Conservation (phyloP, 495 filamentous ascomycete species). For the Penicillium canescens region DNA sequence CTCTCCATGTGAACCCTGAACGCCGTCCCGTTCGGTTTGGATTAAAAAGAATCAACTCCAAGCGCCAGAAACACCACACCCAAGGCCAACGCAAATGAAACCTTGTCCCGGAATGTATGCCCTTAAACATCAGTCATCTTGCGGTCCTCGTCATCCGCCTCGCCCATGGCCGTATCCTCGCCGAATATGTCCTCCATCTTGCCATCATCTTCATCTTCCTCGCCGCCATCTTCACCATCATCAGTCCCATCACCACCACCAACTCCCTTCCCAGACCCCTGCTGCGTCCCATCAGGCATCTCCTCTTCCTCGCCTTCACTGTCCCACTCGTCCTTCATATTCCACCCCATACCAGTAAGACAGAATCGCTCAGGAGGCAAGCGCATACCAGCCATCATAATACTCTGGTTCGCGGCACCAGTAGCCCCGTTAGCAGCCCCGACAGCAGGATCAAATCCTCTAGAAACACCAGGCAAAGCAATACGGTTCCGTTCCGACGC, state of each 20-base stretch:
- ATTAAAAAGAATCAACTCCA: constrained; percentile 12
- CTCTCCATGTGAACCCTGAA: not conserved
- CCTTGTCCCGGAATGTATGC: not conserved
- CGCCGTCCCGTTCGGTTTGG: not conserved
- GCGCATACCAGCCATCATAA: constrained; percentile 66
- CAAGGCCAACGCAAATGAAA: constrained; percentile 7
- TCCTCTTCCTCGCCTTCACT: constrained; percentile 58
- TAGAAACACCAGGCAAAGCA: constrained; percentile 71
- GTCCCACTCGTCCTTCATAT: constrained; percentile 76
- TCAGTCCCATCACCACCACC: constrained; percentile 32
- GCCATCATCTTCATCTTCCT: constrained; percentile 55
- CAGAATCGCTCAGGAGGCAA: constrained; percentile 92
- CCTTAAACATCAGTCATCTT: constrained; percentile 51
- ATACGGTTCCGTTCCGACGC: constrained; percentile 81
- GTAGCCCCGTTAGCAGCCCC: constrained; percentile 15
- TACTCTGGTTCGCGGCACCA: constrained; percentile 28
- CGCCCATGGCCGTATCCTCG: constrained; percentile 48
- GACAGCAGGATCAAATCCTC: constrained; percentile 56
- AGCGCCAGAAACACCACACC: constrained; percentile 27
- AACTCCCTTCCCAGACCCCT: constrained; percentile 13
- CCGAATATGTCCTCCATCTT: constrained; percentile 63
- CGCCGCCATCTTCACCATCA: constrained; percentile 32
- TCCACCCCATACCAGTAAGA: constrained; percentile 82
- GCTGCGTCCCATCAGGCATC: constrained; percentile 37
- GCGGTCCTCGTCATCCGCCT: constrained; percentile 43